Conservation (phyloP, 805 yeast species). For the Clavispora santaluciae region DNA sequence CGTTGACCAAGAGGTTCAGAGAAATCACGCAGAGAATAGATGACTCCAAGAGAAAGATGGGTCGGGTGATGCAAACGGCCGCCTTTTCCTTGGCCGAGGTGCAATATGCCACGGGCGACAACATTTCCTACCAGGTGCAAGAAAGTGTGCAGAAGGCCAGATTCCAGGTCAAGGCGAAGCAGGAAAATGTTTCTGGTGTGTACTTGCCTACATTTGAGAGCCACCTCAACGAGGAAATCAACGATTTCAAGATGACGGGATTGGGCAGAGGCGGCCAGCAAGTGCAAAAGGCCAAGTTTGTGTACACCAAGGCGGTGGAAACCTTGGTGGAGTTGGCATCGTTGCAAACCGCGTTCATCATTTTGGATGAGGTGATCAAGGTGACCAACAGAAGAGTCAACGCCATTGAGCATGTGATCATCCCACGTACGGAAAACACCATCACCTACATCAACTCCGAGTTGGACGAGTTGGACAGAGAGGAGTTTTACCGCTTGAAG, state of each 20-base stretch:
- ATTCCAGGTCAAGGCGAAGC: conserved; percentile 84
- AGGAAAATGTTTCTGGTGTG: conserved; percentile 96
- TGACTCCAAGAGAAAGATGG: conserved; percentile 95
- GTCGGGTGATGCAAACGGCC: conserved; percentile 96
- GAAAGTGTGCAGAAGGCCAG: conserved; percentile 90
- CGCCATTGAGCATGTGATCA: conserved; percentile 96
- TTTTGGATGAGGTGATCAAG: conserved; percentile 94
- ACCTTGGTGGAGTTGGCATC: conserved; percentile 94
- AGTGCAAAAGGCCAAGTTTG: conserved; percentile 88
- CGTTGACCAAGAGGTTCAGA: conserved; percentile 91
- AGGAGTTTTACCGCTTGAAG: conserved; percentile 93
- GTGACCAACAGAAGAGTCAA: conserved; percentile 97
- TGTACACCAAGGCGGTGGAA: conserved; percentile 95
- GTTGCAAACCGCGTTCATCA: conserved; percentile 92
- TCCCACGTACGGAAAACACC: conserved; percentile 96
- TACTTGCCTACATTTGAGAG: conserved; percentile 89
- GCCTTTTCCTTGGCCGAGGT: conserved; percentile 97
- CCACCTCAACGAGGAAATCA: conserved; percentile 74
- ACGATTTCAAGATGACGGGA: conserved; percentile 95
- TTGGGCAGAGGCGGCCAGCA: conserved; percentile 98
- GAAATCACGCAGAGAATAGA: conserved; percentile 93
- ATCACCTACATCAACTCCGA: conserved; percentile 89
- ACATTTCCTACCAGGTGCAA: conserved; percentile 91
- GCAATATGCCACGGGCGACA: conserved; percentile 95
- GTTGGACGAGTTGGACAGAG: conserved; percentile 96